Evolutionary conservation across 768 basidiomycete genomes (phyloP), one percentile per base, ranked within the genome.

Genomic region (Tephrocybe sp.): DNA sequence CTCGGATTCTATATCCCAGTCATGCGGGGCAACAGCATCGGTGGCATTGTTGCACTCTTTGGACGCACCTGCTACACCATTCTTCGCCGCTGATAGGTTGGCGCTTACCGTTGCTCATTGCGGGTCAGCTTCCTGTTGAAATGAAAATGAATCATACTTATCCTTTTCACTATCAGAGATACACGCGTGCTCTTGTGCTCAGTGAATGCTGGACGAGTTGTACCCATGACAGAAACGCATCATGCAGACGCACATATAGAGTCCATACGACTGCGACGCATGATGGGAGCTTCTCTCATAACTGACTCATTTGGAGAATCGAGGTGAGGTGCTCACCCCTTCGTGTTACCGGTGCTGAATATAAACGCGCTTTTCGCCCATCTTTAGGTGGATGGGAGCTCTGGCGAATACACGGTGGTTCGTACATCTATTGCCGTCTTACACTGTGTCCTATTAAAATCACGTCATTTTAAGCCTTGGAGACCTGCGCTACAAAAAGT

Each of bases 271-370:
- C 71, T 99, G 48, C 80, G 95, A 30, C 79, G 89, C 48, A 89
- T 93, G 83, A 93, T 91, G 83, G 89, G 93, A 10, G 86, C 87
- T 8, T 87, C 89, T 3, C 68, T 96, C 22, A 89, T 97, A 39
- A 90, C 90, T 2, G 96, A 98, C 65, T 94, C 92, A 5, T 98
- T 91, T 61, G 95, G 96, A 6, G 95, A 98, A 75, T 82, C 85
- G 26, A 75, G 95, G 83, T 91, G 65, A 68, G 72, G 17, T 20
- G 30, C 4, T 16, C 48, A 16, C 14, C 17, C 43, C 36, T 33
- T 9, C 17, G 23, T 33, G 20, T 22, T 10, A 20, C 11, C 46
- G 34, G 19, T 44, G 45, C 48, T 48, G 26, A n/a, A 30, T 12
- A 43, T 51, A 5, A 33, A 51, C 17, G 8, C 0, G 16, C 11